Evolutionary conservation across 352 stramenopile species (phyloP).

Genomic region (Globisporangium megalacanthum): DNA sequence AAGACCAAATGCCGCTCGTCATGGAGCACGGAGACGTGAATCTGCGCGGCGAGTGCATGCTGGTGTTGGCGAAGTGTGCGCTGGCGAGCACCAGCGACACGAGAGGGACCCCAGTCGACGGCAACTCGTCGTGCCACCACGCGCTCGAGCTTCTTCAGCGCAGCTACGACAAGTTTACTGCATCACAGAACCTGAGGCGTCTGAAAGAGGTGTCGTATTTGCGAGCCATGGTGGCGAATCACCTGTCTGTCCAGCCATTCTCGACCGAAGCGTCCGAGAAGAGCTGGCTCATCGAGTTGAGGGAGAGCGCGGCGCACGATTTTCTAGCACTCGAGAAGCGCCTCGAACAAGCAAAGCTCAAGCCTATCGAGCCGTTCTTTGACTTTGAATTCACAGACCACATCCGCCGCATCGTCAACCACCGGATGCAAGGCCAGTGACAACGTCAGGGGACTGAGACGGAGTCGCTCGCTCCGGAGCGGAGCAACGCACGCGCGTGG

Average conservation of each 20-base stretch:
- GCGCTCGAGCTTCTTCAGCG: conserved; percentile 21
- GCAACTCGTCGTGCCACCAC: background rate
- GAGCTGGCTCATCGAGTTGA: background rate
- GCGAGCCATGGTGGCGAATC: conserved; percentile 33
- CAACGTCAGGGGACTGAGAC: background rate
- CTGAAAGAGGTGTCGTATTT: conserved; percentile 40
- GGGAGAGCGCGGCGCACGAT: conserved; percentile 17
- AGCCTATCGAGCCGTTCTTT: conserved; percentile 26
- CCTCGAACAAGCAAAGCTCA: conserved; percentile 22
- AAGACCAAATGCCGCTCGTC: conserved; percentile 58
- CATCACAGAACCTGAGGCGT: conserved; percentile 26
- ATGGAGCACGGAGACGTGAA: conserved; percentile 57
- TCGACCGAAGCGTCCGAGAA: background rate
- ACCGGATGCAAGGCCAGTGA: conserved; percentile 14
- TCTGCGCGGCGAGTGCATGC: conserved; percentile 45
- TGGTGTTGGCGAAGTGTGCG: conserved; percentile 50
- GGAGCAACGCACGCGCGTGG: background rate
- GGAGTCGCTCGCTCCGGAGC: background rate
- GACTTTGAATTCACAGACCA: conserved; percentile 21
- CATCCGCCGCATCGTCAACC: conserved; percentile 9
- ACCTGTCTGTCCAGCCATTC: conserved; percentile 10
- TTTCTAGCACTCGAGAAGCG: conserved; percentile 27
- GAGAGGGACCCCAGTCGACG: background rate
- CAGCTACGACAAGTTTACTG: conserved; percentile 27
- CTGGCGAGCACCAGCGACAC: conserved; percentile 15